Conservation (phyloP, 2,329 filamentous ascomycete species). For the Apiospora rasikravindrae region DNA sequence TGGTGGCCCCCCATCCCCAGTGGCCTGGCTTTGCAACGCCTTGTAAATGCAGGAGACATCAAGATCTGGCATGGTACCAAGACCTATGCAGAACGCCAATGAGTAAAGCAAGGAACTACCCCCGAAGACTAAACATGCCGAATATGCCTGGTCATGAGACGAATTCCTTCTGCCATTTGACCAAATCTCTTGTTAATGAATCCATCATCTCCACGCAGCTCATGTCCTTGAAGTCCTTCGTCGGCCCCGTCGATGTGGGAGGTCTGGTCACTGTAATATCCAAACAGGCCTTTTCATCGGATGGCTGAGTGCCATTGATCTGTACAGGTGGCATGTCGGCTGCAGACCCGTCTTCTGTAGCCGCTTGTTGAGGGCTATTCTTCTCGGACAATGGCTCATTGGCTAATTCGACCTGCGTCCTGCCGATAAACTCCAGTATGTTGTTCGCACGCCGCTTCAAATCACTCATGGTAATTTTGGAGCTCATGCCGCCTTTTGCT, state of each 20-base stretch:
- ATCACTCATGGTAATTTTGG: slow-evolving; percentile 83
- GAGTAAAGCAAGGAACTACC: slow-evolving; percentile 3
- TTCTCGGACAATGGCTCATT: slow-evolving; percentile 58
- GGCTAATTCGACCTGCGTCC: slow-evolving; percentile 87
- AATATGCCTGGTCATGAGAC: slow-evolving; percentile 29
- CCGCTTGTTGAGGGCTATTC: slow-evolving; percentile 47
- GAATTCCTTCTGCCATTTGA: slow-evolving; percentile 84
- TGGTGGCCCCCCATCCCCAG: neutral
- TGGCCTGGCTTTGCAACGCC: slow-evolving; percentile 15
- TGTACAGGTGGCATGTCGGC: slow-evolving; percentile 39
- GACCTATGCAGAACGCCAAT: slow-evolving; percentile 17
- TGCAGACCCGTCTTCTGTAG: slow-evolving; percentile 44
- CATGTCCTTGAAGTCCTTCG: slow-evolving; percentile 71
- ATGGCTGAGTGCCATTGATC: slow-evolving; percentile 38
- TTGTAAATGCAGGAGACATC: slow-evolving; percentile 18
- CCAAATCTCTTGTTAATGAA: slow-evolving; percentile 75
- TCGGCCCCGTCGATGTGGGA: neutral
- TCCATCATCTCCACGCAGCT: slow-evolving; percentile 92
- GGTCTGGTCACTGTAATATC: slow-evolving; percentile 25
- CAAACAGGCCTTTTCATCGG: neutral
- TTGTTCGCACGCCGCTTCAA: slow-evolving; percentile 84
- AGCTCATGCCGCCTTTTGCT: slow-evolving; percentile 59
- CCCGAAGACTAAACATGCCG: neutral
- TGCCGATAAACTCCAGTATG: slow-evolving; percentile 88
- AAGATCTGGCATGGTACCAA: slow-evolving; percentile 24